Percentiles rank a stretch among this genome's conserved stretches.
These are phyloP conservation scores for Neonectria neomacrospora DNA, from an alignment of 2,329 filamentous ascomycete genomes.

Conservation along the genomic window DNA sequence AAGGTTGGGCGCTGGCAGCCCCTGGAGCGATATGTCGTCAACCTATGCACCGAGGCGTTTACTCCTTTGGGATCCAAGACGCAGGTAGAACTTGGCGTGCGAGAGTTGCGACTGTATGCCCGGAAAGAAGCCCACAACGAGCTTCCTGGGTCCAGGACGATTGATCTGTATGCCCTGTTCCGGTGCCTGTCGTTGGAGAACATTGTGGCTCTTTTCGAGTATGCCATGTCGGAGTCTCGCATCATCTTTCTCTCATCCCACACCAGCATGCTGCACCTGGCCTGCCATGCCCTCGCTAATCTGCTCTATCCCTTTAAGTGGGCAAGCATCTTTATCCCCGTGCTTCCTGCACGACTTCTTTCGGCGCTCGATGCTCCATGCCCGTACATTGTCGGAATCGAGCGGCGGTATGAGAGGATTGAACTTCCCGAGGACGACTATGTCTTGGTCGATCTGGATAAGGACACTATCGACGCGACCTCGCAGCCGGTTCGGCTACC, in stretches of 20 bases:
- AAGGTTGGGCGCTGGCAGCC: slow-evolving; percentile 95
- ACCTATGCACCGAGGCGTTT: slow-evolving; percentile 93
- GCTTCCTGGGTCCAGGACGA: slow-evolving; percentile 88
- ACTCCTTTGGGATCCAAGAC: slow-evolving; percentile 93
- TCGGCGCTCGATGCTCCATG: slow-evolving; percentile 94
- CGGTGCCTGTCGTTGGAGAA: slow-evolving; percentile 90
- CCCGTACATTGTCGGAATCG: slow-evolving; percentile 96
- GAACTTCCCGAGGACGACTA: slow-evolving; percentile 95
- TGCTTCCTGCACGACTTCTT: slow-evolving; percentile 86
- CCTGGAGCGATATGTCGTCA: slow-evolving; percentile 95
- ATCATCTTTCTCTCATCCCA: slow-evolving; percentile 97
- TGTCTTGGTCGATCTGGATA: slow-evolving; percentile 92
- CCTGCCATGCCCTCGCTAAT: slow-evolving; percentile 85
- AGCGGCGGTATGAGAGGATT: slow-evolving; percentile 87
- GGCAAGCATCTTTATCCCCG: slow-evolving; percentile 93
- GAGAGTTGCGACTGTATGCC: slow-evolving; percentile 91
- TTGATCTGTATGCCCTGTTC: slow-evolving; percentile 93
- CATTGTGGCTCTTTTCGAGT: slow-evolving; percentile 92
- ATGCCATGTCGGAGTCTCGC: slow-evolving; percentile 89
- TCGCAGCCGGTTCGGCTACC: slow-evolving; percentile 81
- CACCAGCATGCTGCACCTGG: slow-evolving; percentile 94
- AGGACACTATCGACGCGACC: slow-evolving; percentile 89
- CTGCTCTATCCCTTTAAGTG: slow-evolving; percentile 91
- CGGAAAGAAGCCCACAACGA: slow-evolving; percentile 94
- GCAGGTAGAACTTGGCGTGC: slow-evolving; percentile 90